Conservation (phyloP, 2,329 filamentous ascomycete genomes). For the Colletotrichum endophyticum region DNA sequence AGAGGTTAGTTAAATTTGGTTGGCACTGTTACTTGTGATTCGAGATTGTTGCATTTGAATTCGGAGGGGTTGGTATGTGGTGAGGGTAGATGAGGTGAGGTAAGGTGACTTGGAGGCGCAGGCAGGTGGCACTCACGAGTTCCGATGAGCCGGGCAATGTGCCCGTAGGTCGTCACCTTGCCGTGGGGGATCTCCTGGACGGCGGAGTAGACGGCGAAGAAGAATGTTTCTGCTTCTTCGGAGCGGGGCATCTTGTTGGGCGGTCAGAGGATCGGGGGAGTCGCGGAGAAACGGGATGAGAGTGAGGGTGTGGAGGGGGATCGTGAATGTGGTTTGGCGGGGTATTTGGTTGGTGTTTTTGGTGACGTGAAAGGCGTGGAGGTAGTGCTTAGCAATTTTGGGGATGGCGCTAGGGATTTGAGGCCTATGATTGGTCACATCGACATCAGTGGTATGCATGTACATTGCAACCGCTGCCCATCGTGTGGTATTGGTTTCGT, state of each 20-base stretch:
- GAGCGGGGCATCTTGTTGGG: constrained; percentile 64
- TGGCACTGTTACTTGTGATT: neutral
- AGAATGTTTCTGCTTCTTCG: constrained; percentile 78
- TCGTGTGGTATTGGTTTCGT: too few species aligned
- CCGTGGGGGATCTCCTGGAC: constrained; percentile 85
- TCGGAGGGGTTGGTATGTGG: neutral
- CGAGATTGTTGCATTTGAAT: neutral
- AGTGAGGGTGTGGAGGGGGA: neutral
- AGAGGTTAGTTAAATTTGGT: neutral
- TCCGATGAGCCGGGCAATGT: constrained; percentile 75
- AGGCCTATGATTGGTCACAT: neutral
- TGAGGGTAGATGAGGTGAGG: neutral
- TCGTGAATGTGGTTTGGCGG: neutral
- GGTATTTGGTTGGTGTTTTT: neutral
- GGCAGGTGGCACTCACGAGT: constrained; percentile 60
- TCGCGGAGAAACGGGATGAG: neutral
- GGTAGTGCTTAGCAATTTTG: neutral
- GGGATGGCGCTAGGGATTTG: neutral
- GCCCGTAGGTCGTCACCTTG: constrained; percentile 86
- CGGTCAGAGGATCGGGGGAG: neutral
- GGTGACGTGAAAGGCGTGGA: neutral
- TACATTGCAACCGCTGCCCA: too few species aligned
- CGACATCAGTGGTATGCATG: too few species aligned
- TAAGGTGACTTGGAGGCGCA: neutral
- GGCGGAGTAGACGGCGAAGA: constrained; percentile 78